phyloP scores from a whole-genome alignment of 2,329 filamentous ascomycete species.

The Alternaria conjuncta region DNA sequence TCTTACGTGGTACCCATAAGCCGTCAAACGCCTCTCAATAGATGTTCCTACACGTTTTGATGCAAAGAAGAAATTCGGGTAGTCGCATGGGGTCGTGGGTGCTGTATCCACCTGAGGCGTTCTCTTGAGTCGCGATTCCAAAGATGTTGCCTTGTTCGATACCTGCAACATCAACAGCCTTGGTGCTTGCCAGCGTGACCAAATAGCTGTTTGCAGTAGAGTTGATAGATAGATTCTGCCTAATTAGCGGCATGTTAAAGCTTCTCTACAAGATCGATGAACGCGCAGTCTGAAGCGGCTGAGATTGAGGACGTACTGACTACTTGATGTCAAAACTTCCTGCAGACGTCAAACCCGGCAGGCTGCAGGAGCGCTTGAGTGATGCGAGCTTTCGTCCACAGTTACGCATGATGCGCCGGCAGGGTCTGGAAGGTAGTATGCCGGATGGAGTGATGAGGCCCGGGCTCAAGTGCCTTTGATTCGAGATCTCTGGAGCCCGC shows the following conservation, averaged over 20 bases:
- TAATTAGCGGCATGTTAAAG: not conserved
- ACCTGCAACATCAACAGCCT: not conserved
- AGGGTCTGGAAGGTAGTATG: not conserved
- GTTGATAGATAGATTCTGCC: not conserved
- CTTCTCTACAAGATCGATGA: not conserved
- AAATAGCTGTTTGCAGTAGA: not conserved
- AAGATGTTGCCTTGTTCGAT: not conserved
- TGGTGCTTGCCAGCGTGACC: not conserved
- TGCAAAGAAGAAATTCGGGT: not conserved
- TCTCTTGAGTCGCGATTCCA: not conserved
- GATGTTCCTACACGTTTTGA: not conserved
- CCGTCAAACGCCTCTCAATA: constrained; percentile 6
- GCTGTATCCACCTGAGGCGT: not conserved
- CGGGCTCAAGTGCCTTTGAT: not conserved
- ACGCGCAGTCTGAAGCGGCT: not conserved
- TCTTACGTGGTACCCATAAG: constrained; percentile 5
- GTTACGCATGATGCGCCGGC: not conserved
- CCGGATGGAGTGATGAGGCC: not conserved
- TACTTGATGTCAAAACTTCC: not conserved
- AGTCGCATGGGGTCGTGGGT: not conserved
- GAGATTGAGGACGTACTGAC: not conserved
- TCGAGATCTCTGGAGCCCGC: not conserved
- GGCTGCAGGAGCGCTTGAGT: not conserved
- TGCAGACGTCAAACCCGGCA: not conserved
- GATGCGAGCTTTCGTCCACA: not conserved